Conservation (phyloP, 257 asterid species). For the Gentiana straminea region DNA sequence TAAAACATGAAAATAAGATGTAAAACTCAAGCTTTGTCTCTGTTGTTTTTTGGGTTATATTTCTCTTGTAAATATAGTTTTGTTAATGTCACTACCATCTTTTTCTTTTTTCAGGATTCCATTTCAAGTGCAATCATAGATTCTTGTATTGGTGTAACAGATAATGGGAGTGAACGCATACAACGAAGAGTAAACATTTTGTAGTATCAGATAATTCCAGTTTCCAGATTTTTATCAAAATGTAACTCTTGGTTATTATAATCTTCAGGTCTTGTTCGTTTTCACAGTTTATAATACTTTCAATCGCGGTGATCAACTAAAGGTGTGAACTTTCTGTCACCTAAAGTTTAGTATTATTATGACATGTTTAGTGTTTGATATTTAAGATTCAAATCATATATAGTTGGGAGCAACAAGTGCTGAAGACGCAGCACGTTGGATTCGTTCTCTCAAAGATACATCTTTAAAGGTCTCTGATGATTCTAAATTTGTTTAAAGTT, state of each 20-base stretch:
- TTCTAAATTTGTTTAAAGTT: conserved; percentile 12
- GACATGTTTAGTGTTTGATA: conserved; percentile 3
- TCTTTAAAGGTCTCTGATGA: conserved; percentile 59
- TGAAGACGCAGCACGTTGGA: conserved; percentile 96
- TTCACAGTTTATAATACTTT: conserved; percentile 82
- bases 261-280: conserved; percentile 65
- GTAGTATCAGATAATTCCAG: not conserved
- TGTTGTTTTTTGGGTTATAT: too few species aligned
- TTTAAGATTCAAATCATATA: conserved; percentile 9
- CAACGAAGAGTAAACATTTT: conserved; percentile 57
- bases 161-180: conserved; percentile 94
- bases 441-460: conserved; percentile 75
- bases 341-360: conserved; percentile 9
- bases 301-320: conserved; percentile 76
- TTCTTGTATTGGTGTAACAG: conserved; percentile 91
- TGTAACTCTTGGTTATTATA: conserved; percentile 2
- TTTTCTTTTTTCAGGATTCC: conserved; percentile 51
- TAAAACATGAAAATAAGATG: too few species aligned
- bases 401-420: conserved; percentile 98
- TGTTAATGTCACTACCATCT: too few species aligned
- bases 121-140: conserved; percentile 86
- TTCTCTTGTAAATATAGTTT: too few species aligned
- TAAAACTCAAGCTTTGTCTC: too few species aligned
- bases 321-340: conserved; percentile 45
- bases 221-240: not conserved